Evolutionary conservation across 768 basidiomycete species (phyloP), one percentile per base, ranked within the genome.

Genomic region (Agrocybe praecox): DNA sequence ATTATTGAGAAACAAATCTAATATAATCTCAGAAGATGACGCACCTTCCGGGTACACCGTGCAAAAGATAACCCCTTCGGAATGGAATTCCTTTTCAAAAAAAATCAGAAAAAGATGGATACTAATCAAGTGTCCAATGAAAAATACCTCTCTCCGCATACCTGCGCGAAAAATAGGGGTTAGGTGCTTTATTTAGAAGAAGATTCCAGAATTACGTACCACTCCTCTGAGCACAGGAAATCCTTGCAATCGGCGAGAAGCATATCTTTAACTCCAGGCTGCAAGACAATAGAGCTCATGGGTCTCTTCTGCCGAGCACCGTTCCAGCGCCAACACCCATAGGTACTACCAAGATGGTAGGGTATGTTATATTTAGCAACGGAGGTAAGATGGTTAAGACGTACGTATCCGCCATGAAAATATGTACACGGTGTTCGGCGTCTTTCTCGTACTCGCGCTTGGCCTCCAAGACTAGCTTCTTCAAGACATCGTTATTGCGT

Each of bases 251-350:
- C 92, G 10, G 87, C 83, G 21, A 94, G 75, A 56, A 94, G 84
- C 91, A 94, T 94, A 68, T 94, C 93, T 66, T 93, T 93, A 9
- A 94, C 90, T 43, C 90, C 91, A 4, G 92, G 90, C 63, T 94
- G 91, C 11, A 94, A 80, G 14, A 94, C 92, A 58, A 95, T 94
- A n/a, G 92, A 94, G 65, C 88, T 90, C 88, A 95, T 89, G 0
- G 93, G 92, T 29, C 92, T 82, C 72, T 95, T 95, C 65, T 93
- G 90, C 48, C 91, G 81, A 6, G 92, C 89, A 43, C 91, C 92
- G 63, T 92, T 94, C 88, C 90, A 93, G 55, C 90, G 80, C 93
- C 93, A 95, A 65, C 86, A 86, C 1, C 80, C 82, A 64, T 89
- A 89, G 9, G 86, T 82, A 46, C 88, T 89, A 61, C 45, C 17